Evolutionary conservation across 441 rosid species (phyloP).

Genomic region (Euphorbia schlechtendalii): DNA sequence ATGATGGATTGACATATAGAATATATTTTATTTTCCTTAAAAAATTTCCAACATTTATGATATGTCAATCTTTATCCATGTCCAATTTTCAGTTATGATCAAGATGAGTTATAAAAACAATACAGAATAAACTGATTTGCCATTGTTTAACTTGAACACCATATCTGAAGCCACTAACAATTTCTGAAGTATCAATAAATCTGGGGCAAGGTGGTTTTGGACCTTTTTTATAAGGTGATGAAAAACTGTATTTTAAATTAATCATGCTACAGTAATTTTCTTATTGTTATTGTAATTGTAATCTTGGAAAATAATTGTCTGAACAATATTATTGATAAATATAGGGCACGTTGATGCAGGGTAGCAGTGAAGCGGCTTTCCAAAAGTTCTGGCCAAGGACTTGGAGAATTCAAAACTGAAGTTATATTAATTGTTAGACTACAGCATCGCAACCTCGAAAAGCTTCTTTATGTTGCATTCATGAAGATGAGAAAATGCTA

Average conservation of each 20-base stretch:
- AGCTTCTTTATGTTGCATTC: conserved; percentile 37
- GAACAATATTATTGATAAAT: not conserved
- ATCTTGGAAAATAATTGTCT: too few relatives aligned
- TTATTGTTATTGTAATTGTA: too few relatives aligned
- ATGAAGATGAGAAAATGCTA: not conserved
- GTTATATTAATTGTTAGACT: conserved; percentile 39
- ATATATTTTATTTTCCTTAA: too few relatives aligned
- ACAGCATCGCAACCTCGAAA: conserved; percentile 47
- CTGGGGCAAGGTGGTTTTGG: conserved; percentile 23
- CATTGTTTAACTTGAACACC: conserved; percentile 7
- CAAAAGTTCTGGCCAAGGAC: conserved; percentile 37
- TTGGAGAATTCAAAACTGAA: conserved; percentile 45
- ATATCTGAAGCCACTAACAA: not conserved
- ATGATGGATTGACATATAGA: too few relatives aligned
- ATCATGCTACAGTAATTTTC: too few relatives aligned
- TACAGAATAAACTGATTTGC: conserved; percentile 8
- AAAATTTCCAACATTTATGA: too few relatives aligned
- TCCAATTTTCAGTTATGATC: too few relatives aligned
- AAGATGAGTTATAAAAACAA: not conserved
- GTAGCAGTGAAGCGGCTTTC: conserved; percentile 52
- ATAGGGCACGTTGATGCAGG: conserved; percentile 49
- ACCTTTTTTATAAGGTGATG: conserved; percentile 15
- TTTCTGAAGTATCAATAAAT: conserved; percentile 10
- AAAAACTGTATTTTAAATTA: not conserved
- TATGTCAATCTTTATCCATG: too few relatives aligned